Evolutionary conservation across 179 eudicot species (phyloP), one percentile per base, ranked within the genome.

Genomic region (Pouteria campechiana): DNA sequence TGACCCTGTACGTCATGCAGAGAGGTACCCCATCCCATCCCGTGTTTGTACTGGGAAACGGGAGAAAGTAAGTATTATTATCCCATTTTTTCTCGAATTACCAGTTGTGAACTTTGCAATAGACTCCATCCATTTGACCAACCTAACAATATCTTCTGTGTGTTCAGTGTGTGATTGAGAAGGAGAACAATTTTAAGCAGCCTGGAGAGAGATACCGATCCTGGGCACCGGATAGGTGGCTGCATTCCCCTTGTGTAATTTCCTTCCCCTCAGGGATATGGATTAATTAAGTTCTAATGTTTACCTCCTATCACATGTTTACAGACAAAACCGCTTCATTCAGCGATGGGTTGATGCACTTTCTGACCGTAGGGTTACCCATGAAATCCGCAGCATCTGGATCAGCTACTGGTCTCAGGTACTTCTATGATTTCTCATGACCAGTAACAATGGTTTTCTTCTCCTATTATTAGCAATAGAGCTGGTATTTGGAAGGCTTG

Each of bases 131-230:
- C 15, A 9, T 28, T 7, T 7, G n/a, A 15, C 9, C n/a, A 13
- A 21, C 32, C 10, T 12, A 19, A 9, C 7, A 10, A 5, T 45
- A 3, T 28, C 28, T 18, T 31, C 22, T 12, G 25, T 46, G 3
- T n/a, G 15, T 76, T 64, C 61, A 83, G 94, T 47, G 58, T 64
- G 62, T 82, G 27, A 82, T 86, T 53, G 81, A 75, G 50, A 86
- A 82, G 64, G 93, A 86, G 68, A 82, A 86, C 74, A 82, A 86
- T 70, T 87, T 87, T 58, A 87, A 83, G 82, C 84, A 87, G 52
- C 87, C 94, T 32, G 92, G 96, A 37, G 93, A 76, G 54, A 61
- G 83, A 65, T 86, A 73, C 75, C 61, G 80, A 54, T 75, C 89
- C 16, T 73, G 64, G 67, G 73, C 72, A 41, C 78, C 96, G 27